Base-by-base conservation (phyloP, 2,329 filamentous ascomycete genomes). In the Lecanicillium sp. region DNA sequence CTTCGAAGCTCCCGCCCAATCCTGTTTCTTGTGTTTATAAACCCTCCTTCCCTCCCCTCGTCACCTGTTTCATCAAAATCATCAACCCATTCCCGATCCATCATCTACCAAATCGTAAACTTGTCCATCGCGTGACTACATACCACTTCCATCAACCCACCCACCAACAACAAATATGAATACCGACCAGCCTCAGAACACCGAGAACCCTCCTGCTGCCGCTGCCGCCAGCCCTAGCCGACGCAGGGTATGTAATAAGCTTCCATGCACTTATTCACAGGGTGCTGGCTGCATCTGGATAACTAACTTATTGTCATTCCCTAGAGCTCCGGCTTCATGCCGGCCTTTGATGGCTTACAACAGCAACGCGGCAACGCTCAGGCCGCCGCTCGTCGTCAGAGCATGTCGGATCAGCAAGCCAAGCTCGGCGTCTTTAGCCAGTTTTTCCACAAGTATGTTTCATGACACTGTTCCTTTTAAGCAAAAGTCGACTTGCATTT, bases 391-490 rank as follows among this genome's bases (percentile, higher is more conserved):
- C 68, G 73, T 12, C 70, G 74, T 5, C 65, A 71, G 50, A 75
- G 71, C 50, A 59, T 78, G 48, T 63, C 62, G 20, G 74, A 78
- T 41, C 73, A 78, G 51, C 64, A 65, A 42, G 62, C 62, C 12
- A 55, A 62, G 35, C 51, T 64, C 2, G 73, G 73, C 29, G 57
- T 77, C 45, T 58, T 78, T 37, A 70, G 69, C 38, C 62, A 67
- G 44, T 65, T 76, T 60, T 78, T 75, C 69, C 65, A 75, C 48
- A 75, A 68, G 73, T 78, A 55, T 38, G 70, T 51, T 12, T 17
- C 12, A 9, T 22, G 35, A 3, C 2, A 9, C 15, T 17, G 8
- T 4, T 16, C 13, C 8, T 4, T 25, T 9, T 4, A 13, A 3
- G n/a, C 25, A 3, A 32, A 2, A 5, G 8, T 11, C 7, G 13